phyloP scores from a whole-genome alignment of 768 basidiomycete genomes.

The Mycena indigotica region DNA sequence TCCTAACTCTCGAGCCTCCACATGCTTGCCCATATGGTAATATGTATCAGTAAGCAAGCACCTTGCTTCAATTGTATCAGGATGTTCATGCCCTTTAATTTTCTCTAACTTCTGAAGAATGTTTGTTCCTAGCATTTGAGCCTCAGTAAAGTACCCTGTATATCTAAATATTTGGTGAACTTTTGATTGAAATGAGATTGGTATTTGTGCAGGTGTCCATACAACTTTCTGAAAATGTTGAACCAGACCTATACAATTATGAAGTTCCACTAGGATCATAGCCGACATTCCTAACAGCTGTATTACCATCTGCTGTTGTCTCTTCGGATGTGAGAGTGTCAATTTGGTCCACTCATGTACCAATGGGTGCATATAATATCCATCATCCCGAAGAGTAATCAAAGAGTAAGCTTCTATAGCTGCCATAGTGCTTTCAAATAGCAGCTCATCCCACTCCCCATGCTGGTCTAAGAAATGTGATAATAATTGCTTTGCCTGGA shows the following conservation, averaged over 20 bases:
- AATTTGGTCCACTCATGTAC: background rate
- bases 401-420: background rate
- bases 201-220: no score
- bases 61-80: constrained; percentile 13
- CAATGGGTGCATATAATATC: background rate
- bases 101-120: constrained; percentile 8
- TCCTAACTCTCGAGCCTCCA: background rate
- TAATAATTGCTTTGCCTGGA: background rate
- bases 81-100: constrained; percentile 18
- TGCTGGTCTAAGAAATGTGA: background rate
- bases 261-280: background rate
- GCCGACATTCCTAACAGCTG: background rate
- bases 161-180: background rate
- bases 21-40: background rate
- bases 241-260: background rate
- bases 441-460: background rate
- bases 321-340: background rate
- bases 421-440: background rate
- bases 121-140: constrained; percentile 8
- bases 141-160: background rate
- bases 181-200: background rate
- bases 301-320: background rate
- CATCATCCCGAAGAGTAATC: background rate
- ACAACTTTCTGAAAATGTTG: background rate
- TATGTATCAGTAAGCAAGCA: background rate